Base-by-base conservation (phyloP, 768 basidiomycete genomes). In the Podaxis pistillaris region DNA sequence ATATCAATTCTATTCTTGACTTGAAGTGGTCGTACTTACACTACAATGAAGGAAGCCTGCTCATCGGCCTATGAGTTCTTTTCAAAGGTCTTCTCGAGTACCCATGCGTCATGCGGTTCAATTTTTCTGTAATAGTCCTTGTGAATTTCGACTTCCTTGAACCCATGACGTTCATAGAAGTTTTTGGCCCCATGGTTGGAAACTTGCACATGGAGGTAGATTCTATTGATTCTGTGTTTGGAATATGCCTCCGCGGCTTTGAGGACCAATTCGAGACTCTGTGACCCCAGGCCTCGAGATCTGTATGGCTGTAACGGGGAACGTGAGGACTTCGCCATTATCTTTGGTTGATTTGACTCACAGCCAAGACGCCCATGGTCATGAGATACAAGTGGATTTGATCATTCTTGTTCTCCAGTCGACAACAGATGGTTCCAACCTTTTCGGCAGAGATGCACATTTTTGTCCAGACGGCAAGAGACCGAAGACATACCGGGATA, bases 71-170 rank as follows among this genome's bases (percentile, higher is more conserved):
- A 36, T 13, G 22, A 26, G 37, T 37, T 28, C 30, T 38, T 22
- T 26, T 56, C 53, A 30, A 62, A 33, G 13, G 11, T 40, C 53
- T 83, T 86, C 76, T 95, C 90, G 56, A 96, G 81, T 63, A 96
- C 79, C 94, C 94, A 96, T 22, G 94, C 94, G 69, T 89, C 90
- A 65, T 84, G 85, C 26, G 94, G 94, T 30, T 75, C 78, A 62
- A 96, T 91, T 73, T 93, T 95, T 76, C 93, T 94, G 84, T 96
- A 96, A 75, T 96, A 96, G 64, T 85, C 81, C 68, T 88, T 78
- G 58, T 89, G 84, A 33, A 89, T 65, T 22, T 80, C 82, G 22
- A 83, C 78, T 73, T 91, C 87, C 59, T 74, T 78, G 78, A 96
- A 96, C 7, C 90, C 94, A 68, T 94, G 88, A 49, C 81, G 80